Conservation (phyloP, 345 rosid genomes). For the Draba incana region DNA sequence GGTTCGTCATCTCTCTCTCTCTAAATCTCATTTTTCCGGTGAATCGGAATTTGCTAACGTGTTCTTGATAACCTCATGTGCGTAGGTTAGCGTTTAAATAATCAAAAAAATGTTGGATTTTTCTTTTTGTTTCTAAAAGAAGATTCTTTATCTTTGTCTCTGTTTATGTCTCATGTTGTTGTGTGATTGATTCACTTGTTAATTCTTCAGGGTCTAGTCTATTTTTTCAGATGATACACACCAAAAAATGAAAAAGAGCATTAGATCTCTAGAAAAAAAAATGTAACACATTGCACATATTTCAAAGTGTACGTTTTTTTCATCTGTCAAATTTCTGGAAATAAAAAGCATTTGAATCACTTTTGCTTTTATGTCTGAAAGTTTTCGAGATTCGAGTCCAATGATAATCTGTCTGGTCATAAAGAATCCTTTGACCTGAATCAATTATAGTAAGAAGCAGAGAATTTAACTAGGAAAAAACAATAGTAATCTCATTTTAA, state of each 20-base stretch:
- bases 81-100: constrained; percentile 36
- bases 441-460: neutral
- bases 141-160: constrained; percentile 19
- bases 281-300: constrained; percentile 30
- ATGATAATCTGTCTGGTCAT: constrained; percentile 40
- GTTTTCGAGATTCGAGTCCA: constrained; percentile 32
- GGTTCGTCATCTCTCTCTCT: constrained; percentile 46
- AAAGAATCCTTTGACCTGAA: constrained; percentile 13
- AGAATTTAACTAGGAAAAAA: neutral
- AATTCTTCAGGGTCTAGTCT: constrained; percentile 25
- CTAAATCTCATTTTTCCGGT: neutral
- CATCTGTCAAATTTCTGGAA: constrained; percentile 27
- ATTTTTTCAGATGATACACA: constrained; percentile 30
- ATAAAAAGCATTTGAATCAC: constrained; percentile 30
- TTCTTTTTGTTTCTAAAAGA: constrained; percentile 16
- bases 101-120: constrained; percentile 26
- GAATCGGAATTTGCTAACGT: constrained; percentile 14
- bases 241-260: constrained; percentile 29
- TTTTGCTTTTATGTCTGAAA: constrained; percentile 42
- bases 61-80: constrained; percentile 9
- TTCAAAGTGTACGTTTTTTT: constrained; percentile 37
- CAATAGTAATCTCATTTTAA: neutral
- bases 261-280: constrained; percentile 47
- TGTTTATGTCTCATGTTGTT: no score
- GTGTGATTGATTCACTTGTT: constrained; percentile 9